phyloP scores from a whole-genome alignment of 2,329 filamentous ascomycete genomes.

The Fusarium albidum region DNA sequence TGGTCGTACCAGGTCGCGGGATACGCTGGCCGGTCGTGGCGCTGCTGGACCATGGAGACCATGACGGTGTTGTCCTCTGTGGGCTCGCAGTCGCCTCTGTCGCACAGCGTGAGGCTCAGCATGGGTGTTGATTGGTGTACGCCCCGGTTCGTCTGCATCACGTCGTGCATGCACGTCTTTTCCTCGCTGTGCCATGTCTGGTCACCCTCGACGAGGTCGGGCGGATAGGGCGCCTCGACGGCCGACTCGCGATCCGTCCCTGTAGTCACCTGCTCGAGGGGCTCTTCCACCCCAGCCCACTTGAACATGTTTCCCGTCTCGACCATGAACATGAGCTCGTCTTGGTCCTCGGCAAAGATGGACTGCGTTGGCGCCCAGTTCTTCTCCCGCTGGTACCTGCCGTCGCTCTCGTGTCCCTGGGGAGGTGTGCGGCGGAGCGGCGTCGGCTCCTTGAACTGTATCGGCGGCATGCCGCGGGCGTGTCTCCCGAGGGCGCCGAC shows the following conservation, averaged over 20 bases:
- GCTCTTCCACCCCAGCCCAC: conserved; percentile 3
- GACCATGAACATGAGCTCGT: conserved; percentile 37
- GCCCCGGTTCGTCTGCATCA: conserved; percentile 33
- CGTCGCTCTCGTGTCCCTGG: conserved; percentile 19
- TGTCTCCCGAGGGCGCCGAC: conserved; percentile 26
- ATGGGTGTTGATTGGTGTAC: conserved; percentile 38
- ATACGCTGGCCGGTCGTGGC: conserved; percentile 32
- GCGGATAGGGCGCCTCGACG: conserved; percentile 33
- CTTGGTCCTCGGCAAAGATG: conserved; percentile 27
- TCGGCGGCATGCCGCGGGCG: conserved; percentile 23
- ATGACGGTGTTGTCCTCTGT: conserved; percentile 30
- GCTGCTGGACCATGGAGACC: conserved; percentile 37
- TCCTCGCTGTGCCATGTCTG: conserved; percentile 33
- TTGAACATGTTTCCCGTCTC: conserved; percentile 31
- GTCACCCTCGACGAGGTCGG: conserved; percentile 6
- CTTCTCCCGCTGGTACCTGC: conserved; percentile 35
- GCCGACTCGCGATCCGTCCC: conserved; percentile 24
- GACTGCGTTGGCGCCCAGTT: conserved; percentile 34
- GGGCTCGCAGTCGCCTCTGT: conserved; percentile 30
- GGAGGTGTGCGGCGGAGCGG: conserved; percentile 30
- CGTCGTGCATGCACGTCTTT: conserved; percentile 33
- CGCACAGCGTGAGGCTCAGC: conserved; percentile 34
- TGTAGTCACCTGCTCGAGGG: conserved; percentile 15
- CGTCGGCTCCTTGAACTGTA: conserved; percentile 28
- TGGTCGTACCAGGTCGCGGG: conserved; percentile 36